A percentile compares a stretch with the other conserved stretches of the same genome.
Conservation (phyloP, 1,284 basidiomycete genomes). For the Retiboletus flavoniger region DNA sequence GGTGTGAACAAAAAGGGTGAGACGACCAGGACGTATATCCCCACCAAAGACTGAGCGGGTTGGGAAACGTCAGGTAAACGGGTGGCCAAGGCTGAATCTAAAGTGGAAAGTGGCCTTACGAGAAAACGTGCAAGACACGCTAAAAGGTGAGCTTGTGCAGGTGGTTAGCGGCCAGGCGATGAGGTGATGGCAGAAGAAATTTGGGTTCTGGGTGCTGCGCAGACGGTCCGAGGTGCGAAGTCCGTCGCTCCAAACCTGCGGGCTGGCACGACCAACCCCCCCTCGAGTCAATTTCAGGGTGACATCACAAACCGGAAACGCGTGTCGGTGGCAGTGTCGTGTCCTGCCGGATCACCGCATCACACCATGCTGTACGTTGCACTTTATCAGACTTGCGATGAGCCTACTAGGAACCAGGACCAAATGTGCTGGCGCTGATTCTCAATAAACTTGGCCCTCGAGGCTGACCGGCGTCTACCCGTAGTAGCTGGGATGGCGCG, state of each 20-base stretch:
- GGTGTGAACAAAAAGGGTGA: slow-evolving; percentile 24
- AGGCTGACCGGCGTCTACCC: too few relatives aligned
- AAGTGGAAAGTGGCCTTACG: slow-evolving; percentile 33
- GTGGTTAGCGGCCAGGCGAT: slow-evolving; percentile 11
- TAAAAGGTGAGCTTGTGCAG: slow-evolving; percentile 10
- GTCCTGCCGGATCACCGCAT: slow-evolving; percentile 11
- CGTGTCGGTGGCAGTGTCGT: slow-evolving; percentile 31
- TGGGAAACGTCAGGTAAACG: slow-evolving; percentile 42
- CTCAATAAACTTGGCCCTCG: too few relatives aligned
- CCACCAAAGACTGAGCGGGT: slow-evolving; percentile 30
- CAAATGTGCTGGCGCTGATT: too few relatives aligned
- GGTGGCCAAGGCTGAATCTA: slow-evolving; percentile 33
- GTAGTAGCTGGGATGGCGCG: too few relatives aligned
- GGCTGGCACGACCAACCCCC: background rate
- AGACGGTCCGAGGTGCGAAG: slow-evolving; percentile 9
- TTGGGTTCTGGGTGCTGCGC: slow-evolving; percentile 15
- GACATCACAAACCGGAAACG: slow-evolving; percentile 30
- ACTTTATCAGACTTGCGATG: too few relatives aligned
- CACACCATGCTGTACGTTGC: too few relatives aligned
- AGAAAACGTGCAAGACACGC: slow-evolving; percentile 38
- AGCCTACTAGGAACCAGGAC: slow-evolving; percentile 3
- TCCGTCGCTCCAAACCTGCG: slow-evolving; percentile 10
- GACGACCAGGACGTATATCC: slow-evolving; percentile 28
- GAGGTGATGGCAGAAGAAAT: slow-evolving; percentile 3
- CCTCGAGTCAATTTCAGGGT: slow-evolving; percentile 15